Conservation (phyloP, 768 basidiomycete genomes). For the Agaricus sinodeliciosus region DNA sequence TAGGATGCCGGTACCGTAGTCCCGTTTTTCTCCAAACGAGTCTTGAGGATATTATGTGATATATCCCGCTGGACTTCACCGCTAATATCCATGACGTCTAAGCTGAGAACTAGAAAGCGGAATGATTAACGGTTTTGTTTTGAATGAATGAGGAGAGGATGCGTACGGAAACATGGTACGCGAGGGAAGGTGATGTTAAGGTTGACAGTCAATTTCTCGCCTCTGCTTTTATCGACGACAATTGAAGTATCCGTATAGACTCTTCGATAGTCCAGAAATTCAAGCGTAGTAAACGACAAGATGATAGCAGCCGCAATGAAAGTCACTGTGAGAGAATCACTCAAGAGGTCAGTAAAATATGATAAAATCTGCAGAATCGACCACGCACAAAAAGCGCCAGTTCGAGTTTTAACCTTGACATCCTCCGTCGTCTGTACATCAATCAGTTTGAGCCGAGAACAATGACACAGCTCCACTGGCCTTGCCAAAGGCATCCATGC, state of each 20-base stretch:
- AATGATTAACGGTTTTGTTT: neutral
- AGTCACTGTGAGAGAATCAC: slow-evolving; percentile 56
- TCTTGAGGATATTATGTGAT: slow-evolving; percentile 84
- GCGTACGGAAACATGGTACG: slow-evolving; percentile 95
- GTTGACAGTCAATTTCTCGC: slow-evolving; percentile 88
- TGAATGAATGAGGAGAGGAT: neutral
- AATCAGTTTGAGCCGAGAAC: slow-evolving; percentile 9
- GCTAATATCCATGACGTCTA: slow-evolving; percentile 98
- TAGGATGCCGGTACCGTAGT: slow-evolving; percentile 47
- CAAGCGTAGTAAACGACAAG: slow-evolving; percentile 83
- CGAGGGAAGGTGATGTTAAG: slow-evolving; percentile 93
- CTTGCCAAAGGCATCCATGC: slow-evolving; percentile 99
- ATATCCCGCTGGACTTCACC: slow-evolving; percentile 92
- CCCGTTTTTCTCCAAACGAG: slow-evolving; percentile 61
- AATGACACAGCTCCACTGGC: slow-evolving; percentile 34
- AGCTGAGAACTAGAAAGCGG: slow-evolving; percentile 68
- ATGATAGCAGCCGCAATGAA: slow-evolving; percentile 90
- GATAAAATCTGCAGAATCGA: neutral
- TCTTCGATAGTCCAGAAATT: slow-evolving; percentile 92
- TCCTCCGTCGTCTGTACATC: slow-evolving; percentile 86
- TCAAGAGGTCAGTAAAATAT: neutral
- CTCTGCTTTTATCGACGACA: slow-evolving; percentile 90
- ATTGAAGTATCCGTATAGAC: slow-evolving; percentile 87
- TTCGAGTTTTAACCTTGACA: slow-evolving; percentile 97
- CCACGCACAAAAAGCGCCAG: slow-evolving; percentile 78